phyloP scores from a whole-genome alignment of 1,284 basidiomycete species.

The Marasmius tenuissimus region DNA sequence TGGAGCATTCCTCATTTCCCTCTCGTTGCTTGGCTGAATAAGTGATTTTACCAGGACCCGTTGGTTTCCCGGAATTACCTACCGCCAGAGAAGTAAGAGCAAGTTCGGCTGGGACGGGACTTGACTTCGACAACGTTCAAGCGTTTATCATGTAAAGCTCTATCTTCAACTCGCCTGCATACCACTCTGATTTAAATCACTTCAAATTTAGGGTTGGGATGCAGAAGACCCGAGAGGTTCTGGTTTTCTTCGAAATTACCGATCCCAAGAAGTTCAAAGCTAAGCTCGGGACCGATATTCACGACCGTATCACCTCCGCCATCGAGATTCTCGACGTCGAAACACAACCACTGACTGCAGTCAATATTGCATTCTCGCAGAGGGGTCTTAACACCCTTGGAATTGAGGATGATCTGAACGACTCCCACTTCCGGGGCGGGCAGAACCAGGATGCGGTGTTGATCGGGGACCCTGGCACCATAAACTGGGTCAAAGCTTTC shows the following conservation, averaged over 20 bases:
- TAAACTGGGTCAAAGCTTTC: conserved; percentile 34
- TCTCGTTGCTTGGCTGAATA: too few relatives aligned
- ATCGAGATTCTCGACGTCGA: conserved; percentile 17
- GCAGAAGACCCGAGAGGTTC: conserved; percentile 28
- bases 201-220: conserved; percentile 22
- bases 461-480: conserved; percentile 27
- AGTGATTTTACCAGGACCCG: neutral
- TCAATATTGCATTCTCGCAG: conserved; percentile 32
- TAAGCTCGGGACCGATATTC: conserved; percentile 26
- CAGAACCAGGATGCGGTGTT: conserved; percentile 26
- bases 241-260: conserved; percentile 29
- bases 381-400: conserved; percentile 29
- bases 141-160: conserved; percentile 16
- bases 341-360: conserved; percentile 22
- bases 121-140: conserved; percentile 21
- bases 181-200: neutral
- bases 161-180: neutral
- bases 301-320: conserved; percentile 29
- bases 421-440: conserved; percentile 29
- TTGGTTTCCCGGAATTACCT: conserved; percentile 14
- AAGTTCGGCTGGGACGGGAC: conserved; percentile 4
- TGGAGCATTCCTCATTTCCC: neutral
- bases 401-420: conserved; percentile 31
- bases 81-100: conserved; percentile 7
- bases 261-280: conserved; percentile 22